Percentiles rank a stretch among this genome's conserved stretches.
These are phyloP conservation scores for Sugiyamaella boreocaroliniensis DNA, from an alignment of 805 yeast species.

Conservation along the genomic window DNA sequence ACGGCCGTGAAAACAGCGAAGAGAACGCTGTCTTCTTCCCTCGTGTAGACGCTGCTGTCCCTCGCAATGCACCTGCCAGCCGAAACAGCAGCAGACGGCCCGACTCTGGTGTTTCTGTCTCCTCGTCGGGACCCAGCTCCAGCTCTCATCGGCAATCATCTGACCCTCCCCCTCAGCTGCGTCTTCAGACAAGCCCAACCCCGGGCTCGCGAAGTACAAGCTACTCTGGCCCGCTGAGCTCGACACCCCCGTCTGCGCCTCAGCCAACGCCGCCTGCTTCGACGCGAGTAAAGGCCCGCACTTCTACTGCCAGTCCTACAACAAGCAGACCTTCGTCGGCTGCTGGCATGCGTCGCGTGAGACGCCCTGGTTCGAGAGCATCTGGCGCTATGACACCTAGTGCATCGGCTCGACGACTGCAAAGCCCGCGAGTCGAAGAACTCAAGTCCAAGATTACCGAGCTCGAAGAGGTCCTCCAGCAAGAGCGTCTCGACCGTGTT, in stretches of 20 bases:
- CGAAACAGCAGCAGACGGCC: not conserved
- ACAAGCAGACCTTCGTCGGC: constrained; percentile 14
- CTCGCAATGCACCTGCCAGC: not conserved
- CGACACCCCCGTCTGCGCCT: constrained; percentile 8
- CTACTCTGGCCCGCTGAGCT: not conserved
- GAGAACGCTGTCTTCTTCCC: constrained; percentile 4
- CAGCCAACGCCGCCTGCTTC: not conserved
- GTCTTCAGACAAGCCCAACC: not conserved
- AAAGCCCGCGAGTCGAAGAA: constrained; percentile 21
- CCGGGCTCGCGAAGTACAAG: not conserved
- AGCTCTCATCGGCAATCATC: not conserved
- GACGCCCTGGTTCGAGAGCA: constrained; percentile 18
- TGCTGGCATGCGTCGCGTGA: constrained; percentile 4
- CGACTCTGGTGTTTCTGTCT: not conserved
- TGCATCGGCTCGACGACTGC: constrained; percentile 6
- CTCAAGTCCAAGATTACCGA: constrained; percentile 24
- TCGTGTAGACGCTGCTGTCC: not conserved
- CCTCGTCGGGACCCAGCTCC: not conserved
- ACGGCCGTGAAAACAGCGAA: not conserved
- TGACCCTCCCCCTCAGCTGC: constrained; percentile 3
- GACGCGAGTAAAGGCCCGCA: not conserved
- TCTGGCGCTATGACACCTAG: constrained; percentile 8
- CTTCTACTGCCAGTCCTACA: constrained; percentile 1
- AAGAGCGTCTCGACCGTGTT: constrained; percentile 19
- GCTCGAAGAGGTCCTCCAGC: constrained; percentile 24